Percentiles rank a stretch among this genome's conserved stretches.
Evolutionary conservation across 2,329 filamentous ascomycete genomes (phyloP).

Genomic region (Paraphaeosphaeria minitans): DNA sequence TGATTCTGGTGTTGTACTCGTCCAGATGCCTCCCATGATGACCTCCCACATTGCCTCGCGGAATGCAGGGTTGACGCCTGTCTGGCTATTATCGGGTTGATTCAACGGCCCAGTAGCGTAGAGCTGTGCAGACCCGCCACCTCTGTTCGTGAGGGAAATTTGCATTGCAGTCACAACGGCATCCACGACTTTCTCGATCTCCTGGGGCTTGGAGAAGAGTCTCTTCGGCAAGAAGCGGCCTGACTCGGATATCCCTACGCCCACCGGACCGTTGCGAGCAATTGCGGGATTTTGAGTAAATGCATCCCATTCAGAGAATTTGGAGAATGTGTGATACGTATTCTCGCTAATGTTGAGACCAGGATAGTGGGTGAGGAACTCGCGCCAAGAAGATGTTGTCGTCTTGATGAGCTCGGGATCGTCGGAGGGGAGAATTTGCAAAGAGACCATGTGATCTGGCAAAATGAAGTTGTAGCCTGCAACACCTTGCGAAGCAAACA

Average conservation of each 20-base stretch:
- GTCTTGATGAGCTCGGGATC: constrained; percentile 31
- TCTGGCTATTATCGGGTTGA: constrained; percentile 37
- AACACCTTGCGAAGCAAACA: constrained; percentile 36
- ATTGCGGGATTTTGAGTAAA: constrained; percentile 39
- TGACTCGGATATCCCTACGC: constrained; percentile 39
- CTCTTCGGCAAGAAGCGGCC: constrained; percentile 40
- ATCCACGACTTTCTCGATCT: constrained; percentile 33
- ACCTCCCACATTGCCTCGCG: constrained; percentile 42
- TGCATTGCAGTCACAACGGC: constrained; percentile 42
- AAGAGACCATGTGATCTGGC: constrained; percentile 37
- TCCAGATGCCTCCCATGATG: constrained; percentile 41
- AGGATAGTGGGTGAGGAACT: constrained; percentile 39
- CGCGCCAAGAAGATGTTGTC: constrained; percentile 35
- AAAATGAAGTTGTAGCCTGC: constrained; percentile 45
- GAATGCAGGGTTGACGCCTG: constrained; percentile 41
- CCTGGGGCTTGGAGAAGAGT: constrained; percentile 28
- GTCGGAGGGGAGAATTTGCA: constrained; percentile 37
- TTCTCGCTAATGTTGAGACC: constrained; percentile 40
- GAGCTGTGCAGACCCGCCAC: constrained; percentile 39
- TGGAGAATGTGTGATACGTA: constrained; percentile 37
- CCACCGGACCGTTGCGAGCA: constrained; percentile 41
- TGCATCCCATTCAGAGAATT: constrained; percentile 38
- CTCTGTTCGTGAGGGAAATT: constrained; percentile 32
- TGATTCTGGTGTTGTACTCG: constrained; percentile 21
- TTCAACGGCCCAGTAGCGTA: constrained; percentile 44